A percentile compares a stretch with the other conserved stretches of the same genome.
Conservation (phyloP, 108 stramenopile species). For the Conticribra guillardii region DNA sequence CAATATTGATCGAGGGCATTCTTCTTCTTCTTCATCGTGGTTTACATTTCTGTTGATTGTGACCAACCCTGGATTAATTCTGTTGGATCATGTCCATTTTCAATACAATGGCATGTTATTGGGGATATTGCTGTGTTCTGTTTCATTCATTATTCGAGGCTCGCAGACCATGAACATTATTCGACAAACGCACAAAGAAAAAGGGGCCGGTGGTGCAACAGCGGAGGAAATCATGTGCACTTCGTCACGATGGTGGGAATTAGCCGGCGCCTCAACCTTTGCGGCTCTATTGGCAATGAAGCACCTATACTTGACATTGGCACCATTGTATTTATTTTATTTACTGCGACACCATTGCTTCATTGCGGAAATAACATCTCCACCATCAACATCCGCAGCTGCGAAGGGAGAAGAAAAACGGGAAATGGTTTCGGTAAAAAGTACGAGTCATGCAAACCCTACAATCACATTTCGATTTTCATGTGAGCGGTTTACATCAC, state of each 20-base stretch:
- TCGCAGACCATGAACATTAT: conserved; percentile 18
- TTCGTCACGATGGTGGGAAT: conserved; percentile 37
- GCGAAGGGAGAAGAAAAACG: background rate
- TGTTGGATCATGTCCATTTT: conserved; percentile 95
- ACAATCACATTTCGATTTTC: conserved; percentile 42
- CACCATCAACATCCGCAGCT: background rate
- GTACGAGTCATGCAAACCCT: background rate
- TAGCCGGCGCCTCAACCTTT: conserved; percentile 71
- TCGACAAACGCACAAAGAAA: background rate
- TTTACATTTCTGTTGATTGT: conserved; percentile 62
- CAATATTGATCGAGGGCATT: too few relatives aligned
- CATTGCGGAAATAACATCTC: conserved; percentile 5
- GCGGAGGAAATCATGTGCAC: background rate
- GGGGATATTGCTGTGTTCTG: conserved; percentile 80
- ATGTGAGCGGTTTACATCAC: conserved; percentile 47
- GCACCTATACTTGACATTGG: conserved; percentile 91
- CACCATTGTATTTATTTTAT: conserved; percentile 87
- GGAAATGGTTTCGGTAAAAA: conserved; percentile 2
- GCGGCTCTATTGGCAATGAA: conserved; percentile 86
- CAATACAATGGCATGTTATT: conserved; percentile 96
- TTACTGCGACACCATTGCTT: conserved; percentile 79
- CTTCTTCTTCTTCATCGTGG: too few relatives aligned
- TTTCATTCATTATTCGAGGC: conserved; percentile 67
- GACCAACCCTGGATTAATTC: conserved; percentile 80
- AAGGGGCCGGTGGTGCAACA: too few relatives aligned